Conservation (phyloP, 106 monocot species). For the Dioscorea zingiberensis region DNA sequence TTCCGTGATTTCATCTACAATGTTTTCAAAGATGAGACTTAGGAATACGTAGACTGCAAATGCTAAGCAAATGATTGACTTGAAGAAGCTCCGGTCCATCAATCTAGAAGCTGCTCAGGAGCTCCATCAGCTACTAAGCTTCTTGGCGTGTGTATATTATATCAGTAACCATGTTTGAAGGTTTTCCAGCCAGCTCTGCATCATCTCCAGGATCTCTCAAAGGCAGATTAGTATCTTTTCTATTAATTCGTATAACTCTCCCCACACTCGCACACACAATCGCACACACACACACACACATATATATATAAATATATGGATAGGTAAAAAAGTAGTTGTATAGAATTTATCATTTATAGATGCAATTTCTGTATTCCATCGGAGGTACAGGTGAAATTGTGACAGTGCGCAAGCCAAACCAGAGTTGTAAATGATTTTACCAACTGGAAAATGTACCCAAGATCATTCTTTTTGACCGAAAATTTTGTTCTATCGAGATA, state of each 20-base stretch:
- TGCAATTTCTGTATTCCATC: constrained; percentile 1
- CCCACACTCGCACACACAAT: no score
- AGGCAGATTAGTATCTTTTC: not conserved
- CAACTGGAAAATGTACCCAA: constrained; percentile 12
- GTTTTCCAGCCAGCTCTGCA: not conserved
- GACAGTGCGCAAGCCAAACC: constrained; percentile 18
- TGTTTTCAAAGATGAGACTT: constrained; percentile 64
- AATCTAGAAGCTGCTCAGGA: not conserved
- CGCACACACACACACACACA: no score
- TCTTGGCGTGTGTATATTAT: not conserved
- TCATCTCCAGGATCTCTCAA: not conserved
- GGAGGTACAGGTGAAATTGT: constrained; percentile 15
- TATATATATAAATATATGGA: not conserved
- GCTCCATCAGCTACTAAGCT: not conserved
- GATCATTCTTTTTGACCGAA: constrained; percentile 12
- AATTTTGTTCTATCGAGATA: constrained; percentile 7
- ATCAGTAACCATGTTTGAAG: not conserved
- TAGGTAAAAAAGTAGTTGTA: not conserved
- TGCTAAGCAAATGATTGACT: not conserved
- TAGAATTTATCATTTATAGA: not conserved
- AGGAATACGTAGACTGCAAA: not conserved
- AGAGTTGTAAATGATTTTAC: constrained; percentile 20
- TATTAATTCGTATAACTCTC: not conserved
- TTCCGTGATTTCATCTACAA: constrained; percentile 80
- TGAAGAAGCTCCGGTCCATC: not conserved